A percentile compares a stretch with the other conserved stretches of the same genome.
These are phyloP conservation scores for Curvularia spicifera DNA, from an alignment of 2,329 filamentous ascomycete genomes.

Conservation along the genomic window DNA sequence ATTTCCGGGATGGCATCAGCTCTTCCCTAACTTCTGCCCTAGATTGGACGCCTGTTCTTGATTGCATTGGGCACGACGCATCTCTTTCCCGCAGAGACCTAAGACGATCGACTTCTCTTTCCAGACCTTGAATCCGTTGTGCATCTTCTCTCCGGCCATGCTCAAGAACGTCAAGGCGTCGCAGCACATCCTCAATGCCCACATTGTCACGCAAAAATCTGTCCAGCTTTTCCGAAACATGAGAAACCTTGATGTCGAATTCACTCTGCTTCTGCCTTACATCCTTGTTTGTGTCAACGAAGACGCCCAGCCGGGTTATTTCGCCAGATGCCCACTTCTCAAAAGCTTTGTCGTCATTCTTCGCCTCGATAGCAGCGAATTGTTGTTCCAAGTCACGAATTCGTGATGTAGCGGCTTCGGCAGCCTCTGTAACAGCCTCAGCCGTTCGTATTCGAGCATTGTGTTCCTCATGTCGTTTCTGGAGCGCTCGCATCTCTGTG, in stretches of 20 bases:
- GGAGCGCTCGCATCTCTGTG: constrained; percentile 46
- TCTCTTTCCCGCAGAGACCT: neutral
- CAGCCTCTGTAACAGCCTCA: constrained; percentile 27
- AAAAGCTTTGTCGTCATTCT: constrained; percentile 30
- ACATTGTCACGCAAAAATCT: constrained; percentile 8
- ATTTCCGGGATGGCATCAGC: neutral
- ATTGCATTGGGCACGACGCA: neutral
- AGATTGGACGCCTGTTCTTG: neutral
- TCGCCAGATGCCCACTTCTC: constrained; percentile 28
- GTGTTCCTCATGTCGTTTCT: constrained; percentile 30
- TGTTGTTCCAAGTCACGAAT: constrained; percentile 28
- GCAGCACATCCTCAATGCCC: constrained; percentile 10
- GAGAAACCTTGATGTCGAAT: constrained; percentile 19
- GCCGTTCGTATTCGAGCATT: constrained; percentile 28
- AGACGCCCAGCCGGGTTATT: constrained; percentile 20
- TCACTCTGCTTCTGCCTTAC: constrained; percentile 27
- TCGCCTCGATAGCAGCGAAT: constrained; percentile 33
- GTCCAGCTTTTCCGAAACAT: constrained; percentile 19
- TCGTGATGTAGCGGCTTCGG: constrained; percentile 21
- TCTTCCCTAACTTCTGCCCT: neutral
- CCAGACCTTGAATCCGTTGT: constrained; percentile 16
- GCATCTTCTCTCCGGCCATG: constrained; percentile 14
- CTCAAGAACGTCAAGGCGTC: constrained; percentile 26
- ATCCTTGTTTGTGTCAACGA: constrained; percentile 26
- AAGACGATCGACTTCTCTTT: constrained; percentile 16